Conservation (phyloP, 306 rosid species). For the Cotoneaster glaucophyllus region DNA sequence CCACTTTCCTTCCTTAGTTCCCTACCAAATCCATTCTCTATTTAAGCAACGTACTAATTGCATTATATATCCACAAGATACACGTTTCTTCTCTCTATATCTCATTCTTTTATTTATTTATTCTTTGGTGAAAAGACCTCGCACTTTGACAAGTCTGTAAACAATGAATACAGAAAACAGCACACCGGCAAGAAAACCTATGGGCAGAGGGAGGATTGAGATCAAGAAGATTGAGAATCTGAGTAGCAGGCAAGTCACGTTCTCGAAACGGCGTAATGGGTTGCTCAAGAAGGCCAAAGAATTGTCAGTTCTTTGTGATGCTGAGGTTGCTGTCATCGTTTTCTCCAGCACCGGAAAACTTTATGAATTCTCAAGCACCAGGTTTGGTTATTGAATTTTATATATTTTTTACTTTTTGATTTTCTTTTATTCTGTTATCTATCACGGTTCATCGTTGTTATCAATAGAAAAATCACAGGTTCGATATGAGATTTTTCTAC, state of each 20-base stretch:
- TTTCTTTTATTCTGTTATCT: neutral
- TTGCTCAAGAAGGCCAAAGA: conserved; percentile 70
- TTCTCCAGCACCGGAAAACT: conserved; percentile 72
- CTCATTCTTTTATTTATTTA: too few relatives aligned
- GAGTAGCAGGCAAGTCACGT: conserved; percentile 72
- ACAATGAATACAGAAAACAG: neutral
- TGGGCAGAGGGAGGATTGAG: conserved; percentile 79
- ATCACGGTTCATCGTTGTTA: neutral
- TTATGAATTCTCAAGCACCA: conserved; percentile 52
- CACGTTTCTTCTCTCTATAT: neutral
- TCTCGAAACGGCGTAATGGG: conserved; percentile 63
- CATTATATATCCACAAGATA: neutral
- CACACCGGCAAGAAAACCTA: neutral
- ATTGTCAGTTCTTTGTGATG: conserved; percentile 68
- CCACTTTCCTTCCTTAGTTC: conserved; percentile 36
- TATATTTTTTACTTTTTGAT: neutral
- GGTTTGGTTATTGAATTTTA: conserved; percentile 20
- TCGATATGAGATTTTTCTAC: neutral
- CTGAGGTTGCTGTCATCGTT: conserved; percentile 60
- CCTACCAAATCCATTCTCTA: conserved; percentile 18
- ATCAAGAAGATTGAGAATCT: conserved; percentile 68
- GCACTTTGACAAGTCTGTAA: too few relatives aligned
- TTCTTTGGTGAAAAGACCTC: neutral
- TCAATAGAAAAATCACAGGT: too few relatives aligned
- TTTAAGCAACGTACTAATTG: conserved; percentile 2